Conservation (phyloP, 1,284 basidiomycete species). For the Pulveroboletus sp. region DNA sequence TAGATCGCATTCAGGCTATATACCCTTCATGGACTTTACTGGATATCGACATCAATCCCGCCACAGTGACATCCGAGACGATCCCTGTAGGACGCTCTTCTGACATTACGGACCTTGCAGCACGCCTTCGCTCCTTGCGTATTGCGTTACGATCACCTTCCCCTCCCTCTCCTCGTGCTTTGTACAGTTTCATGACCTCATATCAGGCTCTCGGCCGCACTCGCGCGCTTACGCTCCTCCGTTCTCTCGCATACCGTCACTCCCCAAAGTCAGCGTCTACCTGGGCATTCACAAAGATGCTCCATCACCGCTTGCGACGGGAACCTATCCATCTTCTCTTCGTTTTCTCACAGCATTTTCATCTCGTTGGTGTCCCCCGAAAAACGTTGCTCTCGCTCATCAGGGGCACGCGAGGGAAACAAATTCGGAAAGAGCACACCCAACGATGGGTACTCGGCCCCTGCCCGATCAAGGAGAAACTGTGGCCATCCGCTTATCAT, state of each 20-base stretch:
- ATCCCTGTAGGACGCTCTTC: not conserved
- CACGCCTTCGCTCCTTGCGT: conserved; percentile 30
- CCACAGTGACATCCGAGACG: not conserved
- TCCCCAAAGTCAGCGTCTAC: conserved; percentile 28
- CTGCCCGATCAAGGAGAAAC: conserved; percentile 21
- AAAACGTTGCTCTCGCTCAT: conserved; percentile 22
- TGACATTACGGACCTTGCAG: conserved; percentile 16
- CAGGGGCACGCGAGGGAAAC: conserved; percentile 13
- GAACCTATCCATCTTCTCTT: conserved; percentile 25
- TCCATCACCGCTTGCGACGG: conserved; percentile 30
- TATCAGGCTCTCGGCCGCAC: conserved; percentile 29
- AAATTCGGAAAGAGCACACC: conserved; percentile 2
- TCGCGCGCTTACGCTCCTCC: conserved; percentile 25
- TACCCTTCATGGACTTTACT: conserved; percentile 19
- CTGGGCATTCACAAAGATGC: conserved; percentile 44
- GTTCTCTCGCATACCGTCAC: conserved; percentile 25
- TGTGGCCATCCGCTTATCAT: conserved; percentile 39
- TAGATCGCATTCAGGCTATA: conserved; percentile 14
- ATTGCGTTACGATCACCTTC: conserved; percentile 22
- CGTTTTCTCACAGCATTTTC: conserved; percentile 38
- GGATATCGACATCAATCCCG: not conserved
- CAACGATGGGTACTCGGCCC: conserved; percentile 2
- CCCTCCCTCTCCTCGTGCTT: conserved; percentile 25
- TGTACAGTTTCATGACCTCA: conserved; percentile 26
- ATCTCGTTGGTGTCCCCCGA: conserved; percentile 38